Evolutionary conservation across 2,329 filamentous ascomycete genomes (phyloP).

Genomic region (Arthroderma sp.): DNA sequence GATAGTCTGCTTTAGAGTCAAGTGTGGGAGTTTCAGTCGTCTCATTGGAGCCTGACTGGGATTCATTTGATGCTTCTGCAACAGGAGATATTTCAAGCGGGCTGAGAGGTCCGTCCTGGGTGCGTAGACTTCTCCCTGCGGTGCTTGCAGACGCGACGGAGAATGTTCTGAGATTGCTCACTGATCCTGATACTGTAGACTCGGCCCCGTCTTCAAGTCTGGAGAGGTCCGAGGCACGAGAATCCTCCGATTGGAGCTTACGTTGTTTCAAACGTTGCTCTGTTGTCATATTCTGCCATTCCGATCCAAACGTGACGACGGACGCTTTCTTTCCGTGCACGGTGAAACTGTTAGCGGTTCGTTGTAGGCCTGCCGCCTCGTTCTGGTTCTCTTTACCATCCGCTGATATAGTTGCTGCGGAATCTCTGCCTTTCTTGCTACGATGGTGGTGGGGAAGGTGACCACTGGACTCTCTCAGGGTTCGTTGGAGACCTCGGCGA

Average conservation of each 20-base stretch:
- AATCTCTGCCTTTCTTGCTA: conserved; percentile 65
- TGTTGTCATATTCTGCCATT: conserved; percentile 63
- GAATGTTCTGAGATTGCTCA: too few relatives aligned
- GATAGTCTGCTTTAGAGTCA: too few relatives aligned
- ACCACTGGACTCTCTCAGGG: conserved; percentile 61
- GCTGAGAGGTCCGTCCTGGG: too few relatives aligned
- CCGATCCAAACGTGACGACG: conserved; percentile 89
- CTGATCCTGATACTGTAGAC: conserved; percentile 1
- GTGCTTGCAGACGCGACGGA: too few relatives aligned
- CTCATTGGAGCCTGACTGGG: too few relatives aligned
- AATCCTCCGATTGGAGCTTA: conserved; percentile 33
- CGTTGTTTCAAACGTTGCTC: conserved; percentile 59
- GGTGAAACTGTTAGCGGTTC: conserved; percentile 79
- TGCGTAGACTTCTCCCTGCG: too few relatives aligned
- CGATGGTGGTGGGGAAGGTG: conserved; percentile 54
- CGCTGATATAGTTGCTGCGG: conserved; percentile 37
- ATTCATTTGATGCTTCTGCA: too few relatives aligned
- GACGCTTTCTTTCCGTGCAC: conserved; percentile 97
- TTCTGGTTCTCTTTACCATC: not conserved
- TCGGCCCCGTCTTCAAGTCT: conserved; percentile 13
- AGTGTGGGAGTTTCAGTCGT: too few relatives aligned
- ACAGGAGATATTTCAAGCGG: too few relatives aligned
- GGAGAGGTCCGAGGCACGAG: conserved; percentile 21
- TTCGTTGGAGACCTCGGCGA: conserved; percentile 77
- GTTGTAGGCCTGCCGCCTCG: conserved; percentile 55